Evolutionary conservation across 257 asterid species (phyloP).

Genomic region (Lavandula angustifolia): DNA sequence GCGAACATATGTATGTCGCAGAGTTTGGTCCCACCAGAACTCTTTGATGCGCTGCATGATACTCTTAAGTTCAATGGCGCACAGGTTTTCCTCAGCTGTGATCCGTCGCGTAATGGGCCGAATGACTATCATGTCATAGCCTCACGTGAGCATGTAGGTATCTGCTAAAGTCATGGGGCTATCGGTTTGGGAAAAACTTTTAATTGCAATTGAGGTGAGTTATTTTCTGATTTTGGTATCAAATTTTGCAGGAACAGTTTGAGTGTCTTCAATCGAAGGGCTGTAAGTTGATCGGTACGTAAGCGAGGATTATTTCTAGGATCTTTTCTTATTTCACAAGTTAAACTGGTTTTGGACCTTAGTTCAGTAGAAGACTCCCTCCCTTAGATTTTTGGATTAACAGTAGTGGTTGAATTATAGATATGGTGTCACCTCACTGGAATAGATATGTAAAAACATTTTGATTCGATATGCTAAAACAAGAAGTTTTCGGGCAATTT

Average conservation of each 20-base stretch:
- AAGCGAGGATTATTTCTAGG: not conserved
- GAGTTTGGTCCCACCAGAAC: slow-evolving; percentile 88
- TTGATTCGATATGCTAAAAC: not conserved
- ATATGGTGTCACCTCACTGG: not conserved
- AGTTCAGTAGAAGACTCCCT: not conserved
- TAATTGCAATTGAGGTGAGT: slow-evolving; percentile 12
- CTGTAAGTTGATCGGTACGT: slow-evolving; percentile 84
- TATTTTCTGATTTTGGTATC: slow-evolving; percentile 15
- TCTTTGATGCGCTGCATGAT: slow-evolving; percentile 87
- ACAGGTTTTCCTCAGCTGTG: slow-evolving; percentile 76
- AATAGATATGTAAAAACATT: not conserved
- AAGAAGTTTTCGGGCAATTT: slow-evolving; percentile 1
- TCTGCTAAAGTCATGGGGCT: not conserved
- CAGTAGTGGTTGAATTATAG: not conserved
- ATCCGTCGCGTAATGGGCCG: slow-evolving; percentile 75
- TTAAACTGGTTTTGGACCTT: slow-evolving; percentile 23
- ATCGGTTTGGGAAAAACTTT: slow-evolving; percentile 5
- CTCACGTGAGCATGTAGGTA: slow-evolving; percentile 65
- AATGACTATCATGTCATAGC: slow-evolving; percentile 87
- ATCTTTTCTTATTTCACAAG: not conserved
- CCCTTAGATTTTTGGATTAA: slow-evolving; percentile 16
- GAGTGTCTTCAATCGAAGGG: slow-evolving; percentile 78
- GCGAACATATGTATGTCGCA: slow-evolving; percentile 78
- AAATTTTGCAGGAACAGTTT: slow-evolving; percentile 71
- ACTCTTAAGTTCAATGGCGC: slow-evolving; percentile 95